phyloP scores from a whole-genome alignment of 2,329 filamentous ascomycete genomes.

The Ophiostoma ulmi region DNA sequence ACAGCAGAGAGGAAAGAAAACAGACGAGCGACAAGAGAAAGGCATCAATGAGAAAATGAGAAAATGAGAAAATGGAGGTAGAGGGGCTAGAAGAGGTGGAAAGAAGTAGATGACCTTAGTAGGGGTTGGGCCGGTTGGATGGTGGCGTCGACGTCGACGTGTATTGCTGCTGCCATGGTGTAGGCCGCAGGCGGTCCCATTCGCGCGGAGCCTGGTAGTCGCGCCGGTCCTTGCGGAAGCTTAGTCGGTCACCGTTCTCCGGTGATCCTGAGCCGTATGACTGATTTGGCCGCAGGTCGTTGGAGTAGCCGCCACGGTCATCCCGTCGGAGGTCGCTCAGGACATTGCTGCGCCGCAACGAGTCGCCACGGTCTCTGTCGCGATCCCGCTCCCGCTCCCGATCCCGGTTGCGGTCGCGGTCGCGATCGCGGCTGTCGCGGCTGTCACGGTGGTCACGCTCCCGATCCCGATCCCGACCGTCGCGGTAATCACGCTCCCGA shows the following conservation, averaged over 20 bases:
- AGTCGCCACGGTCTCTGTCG: constrained; percentile 33
- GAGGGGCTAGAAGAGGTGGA: background rate
- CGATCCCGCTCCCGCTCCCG: constrained; percentile 21
- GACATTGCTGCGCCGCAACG: constrained; percentile 32
- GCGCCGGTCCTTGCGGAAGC: constrained; percentile 28
- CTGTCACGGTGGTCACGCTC: constrained; percentile 20
- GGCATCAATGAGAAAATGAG: background rate
- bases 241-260: constrained; percentile 29
- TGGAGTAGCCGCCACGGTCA: constrained; percentile 13
- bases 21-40: background rate
- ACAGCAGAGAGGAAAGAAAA: background rate
- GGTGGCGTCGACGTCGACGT: constrained; percentile 8
- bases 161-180: constrained; percentile 29
- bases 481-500: constrained; percentile 20
- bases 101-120: background rate
- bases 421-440: constrained; percentile 19
- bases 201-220: constrained; percentile 26
- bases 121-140: background rate
- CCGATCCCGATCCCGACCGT: constrained; percentile 19
- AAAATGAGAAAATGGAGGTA: background rate
- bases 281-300: constrained; percentile 8
- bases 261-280: constrained; percentile 8
- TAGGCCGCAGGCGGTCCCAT: constrained; percentile 28
- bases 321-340: constrained; percentile 21
- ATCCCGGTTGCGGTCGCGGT: constrained; percentile 22